A percentile compares a stretch with the other conserved stretches of the same genome.
Evolutionary conservation across 257 asterid genomes (phyloP).

Genomic region (Verbena officinalis): DNA sequence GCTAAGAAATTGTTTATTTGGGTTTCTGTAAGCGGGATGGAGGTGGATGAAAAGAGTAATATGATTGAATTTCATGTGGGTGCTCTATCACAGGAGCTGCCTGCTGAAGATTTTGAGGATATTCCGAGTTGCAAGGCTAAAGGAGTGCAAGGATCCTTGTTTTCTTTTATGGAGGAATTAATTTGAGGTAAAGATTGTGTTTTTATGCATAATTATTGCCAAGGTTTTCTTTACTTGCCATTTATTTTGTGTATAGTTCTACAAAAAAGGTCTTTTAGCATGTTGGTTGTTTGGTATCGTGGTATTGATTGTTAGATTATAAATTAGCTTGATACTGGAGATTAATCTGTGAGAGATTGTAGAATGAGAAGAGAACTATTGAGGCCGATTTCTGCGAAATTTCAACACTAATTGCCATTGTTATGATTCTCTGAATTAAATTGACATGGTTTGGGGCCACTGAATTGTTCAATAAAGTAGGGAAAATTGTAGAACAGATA

Average conservation of each 20-base stretch:
- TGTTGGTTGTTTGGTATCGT: constrained; percentile 9
- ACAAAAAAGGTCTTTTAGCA: not conserved
- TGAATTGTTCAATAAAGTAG: no score
- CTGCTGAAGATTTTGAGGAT: constrained; percentile 52
- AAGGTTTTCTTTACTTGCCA: not conserved
- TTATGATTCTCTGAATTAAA: no score
- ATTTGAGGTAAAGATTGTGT: constrained; percentile 49
- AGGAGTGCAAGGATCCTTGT: constrained; percentile 31
- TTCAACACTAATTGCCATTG: no score
- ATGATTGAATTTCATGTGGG: constrained; percentile 67
- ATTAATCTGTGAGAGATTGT: no score
- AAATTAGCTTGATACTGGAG: not conserved
- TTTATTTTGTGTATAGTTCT: not conserved
- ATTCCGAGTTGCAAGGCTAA: constrained; percentile 51
- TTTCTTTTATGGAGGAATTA: constrained; percentile 26
- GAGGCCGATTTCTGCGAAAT: no score
- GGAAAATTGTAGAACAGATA: no score
- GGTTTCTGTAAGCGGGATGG: constrained; percentile 66
- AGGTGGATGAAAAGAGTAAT: constrained; percentile 43
- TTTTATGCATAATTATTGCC: not conserved
- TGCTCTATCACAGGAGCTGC: constrained; percentile 49
- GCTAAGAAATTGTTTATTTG: constrained; percentile 66
- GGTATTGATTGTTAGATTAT: not conserved
- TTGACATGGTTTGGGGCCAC: no score
- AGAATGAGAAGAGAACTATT: no score